These are phyloP conservation scores for Durotheca rogersii DNA, from an alignment of 495 filamentous ascomycete species.

Conservation along the genomic window DNA sequence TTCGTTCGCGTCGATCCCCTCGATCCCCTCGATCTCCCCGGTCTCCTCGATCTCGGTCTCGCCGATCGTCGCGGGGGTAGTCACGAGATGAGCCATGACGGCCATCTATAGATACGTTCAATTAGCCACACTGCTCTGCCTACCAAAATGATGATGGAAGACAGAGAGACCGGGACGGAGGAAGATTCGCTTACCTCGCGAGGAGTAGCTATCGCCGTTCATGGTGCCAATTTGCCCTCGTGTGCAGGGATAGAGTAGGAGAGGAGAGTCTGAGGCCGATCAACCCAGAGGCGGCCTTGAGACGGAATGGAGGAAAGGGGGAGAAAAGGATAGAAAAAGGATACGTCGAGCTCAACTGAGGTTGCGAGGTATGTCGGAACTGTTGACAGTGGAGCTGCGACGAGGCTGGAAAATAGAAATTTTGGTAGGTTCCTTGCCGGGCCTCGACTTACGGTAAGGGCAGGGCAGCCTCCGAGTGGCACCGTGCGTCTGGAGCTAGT, in stretches of 20 bases:
- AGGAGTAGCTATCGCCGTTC: slow-evolving; percentile 86
- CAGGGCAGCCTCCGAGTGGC: slow-evolving; percentile 7
- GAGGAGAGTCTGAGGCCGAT: not conserved
- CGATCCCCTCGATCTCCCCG: slow-evolving; percentile 53
- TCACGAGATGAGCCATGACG: slow-evolving; percentile 69
- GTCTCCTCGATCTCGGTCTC: slow-evolving; percentile 38
- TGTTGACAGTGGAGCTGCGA: slow-evolving; percentile 29
- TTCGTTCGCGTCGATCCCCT: slow-evolving; percentile 53
- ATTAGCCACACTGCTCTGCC: slow-evolving; percentile 47
- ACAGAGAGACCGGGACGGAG: slow-evolving; percentile 10
- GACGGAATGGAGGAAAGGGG: not conserved
- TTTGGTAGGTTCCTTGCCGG: slow-evolving; percentile 29
- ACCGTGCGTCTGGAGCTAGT: slow-evolving; percentile 4
- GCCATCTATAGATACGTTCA: slow-evolving; percentile 48
- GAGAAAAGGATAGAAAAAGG: slow-evolving; percentile 18
- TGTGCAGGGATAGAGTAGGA: not conserved
- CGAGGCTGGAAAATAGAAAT: slow-evolving; percentile 41
- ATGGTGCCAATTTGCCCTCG: slow-evolving; percentile 52
- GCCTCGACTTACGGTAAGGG: slow-evolving; percentile 4
- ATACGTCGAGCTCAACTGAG: slow-evolving; percentile 18
- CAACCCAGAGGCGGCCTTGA: not conserved
- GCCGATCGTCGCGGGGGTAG: slow-evolving; percentile 53
- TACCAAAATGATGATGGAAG: slow-evolving; percentile 34
- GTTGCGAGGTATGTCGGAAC: slow-evolving; percentile 14
- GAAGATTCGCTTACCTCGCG: slow-evolving; percentile 61